Conservation (phyloP, 176 grass and related monocot genomes). For the Dendrocalamus sinicus region DNA sequence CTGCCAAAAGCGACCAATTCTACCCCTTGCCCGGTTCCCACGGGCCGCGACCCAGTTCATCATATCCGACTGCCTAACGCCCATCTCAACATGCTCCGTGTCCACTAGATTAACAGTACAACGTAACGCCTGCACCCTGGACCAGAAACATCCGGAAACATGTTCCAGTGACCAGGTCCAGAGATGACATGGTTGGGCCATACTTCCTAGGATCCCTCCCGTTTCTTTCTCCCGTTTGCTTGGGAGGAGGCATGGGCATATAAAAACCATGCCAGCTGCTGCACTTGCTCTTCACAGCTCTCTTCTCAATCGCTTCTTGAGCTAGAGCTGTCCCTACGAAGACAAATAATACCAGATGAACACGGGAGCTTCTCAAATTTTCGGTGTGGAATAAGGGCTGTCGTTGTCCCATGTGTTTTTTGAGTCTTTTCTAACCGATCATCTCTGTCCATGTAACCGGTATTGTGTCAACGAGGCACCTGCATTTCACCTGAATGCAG, state of each 20-base stretch:
- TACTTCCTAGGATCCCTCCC: not conserved
- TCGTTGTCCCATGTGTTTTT: conserved; percentile 27
- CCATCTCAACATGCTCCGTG: conserved; percentile 2
- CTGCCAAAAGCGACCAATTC: too few relatives aligned
- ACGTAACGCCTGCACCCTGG: not conserved
- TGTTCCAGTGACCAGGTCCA: conserved; percentile 9
- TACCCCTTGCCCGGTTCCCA: too few relatives aligned
- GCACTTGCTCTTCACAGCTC: conserved; percentile 54
- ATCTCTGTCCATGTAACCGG: conserved; percentile 39
- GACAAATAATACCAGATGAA: conserved; percentile 49
- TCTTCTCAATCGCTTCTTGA: conserved; percentile 60
- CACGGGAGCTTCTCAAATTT: conserved; percentile 39
- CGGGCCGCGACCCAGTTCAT: not conserved
- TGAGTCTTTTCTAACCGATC: conserved; percentile 30
- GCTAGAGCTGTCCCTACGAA: conserved; percentile 55
- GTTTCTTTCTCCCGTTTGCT: not conserved
- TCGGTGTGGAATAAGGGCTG: conserved; percentile 26
- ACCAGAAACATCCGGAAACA: not conserved
- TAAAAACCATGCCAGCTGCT: conserved; percentile 33
- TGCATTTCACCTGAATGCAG: conserved; percentile 40
- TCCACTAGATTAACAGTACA: not conserved
- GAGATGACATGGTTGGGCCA: not conserved
- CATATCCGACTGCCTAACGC: conserved; percentile 14
- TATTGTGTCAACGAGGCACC: conserved; percentile 3
- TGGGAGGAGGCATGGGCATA: conserved; percentile 19